These are phyloP conservation scores for Vitis hybrid DNA, from an alignment of 177 flowering plant genomes.

Conservation along the genomic window DNA sequence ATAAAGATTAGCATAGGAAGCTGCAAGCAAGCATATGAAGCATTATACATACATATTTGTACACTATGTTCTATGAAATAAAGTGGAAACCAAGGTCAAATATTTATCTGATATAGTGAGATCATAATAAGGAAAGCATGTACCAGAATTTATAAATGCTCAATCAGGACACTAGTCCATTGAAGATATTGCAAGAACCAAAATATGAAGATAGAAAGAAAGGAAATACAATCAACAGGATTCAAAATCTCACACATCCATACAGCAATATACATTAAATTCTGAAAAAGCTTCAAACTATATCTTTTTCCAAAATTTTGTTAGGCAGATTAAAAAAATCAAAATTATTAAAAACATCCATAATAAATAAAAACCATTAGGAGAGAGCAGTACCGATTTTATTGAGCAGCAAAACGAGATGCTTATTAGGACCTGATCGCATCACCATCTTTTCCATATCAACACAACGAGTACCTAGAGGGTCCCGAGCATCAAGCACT, in stretches of 20 bases:
- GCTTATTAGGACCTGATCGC: constrained; percentile 76
- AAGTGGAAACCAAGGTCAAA: background rate
- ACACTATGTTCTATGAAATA: too few relatives aligned
- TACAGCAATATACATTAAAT: too few relatives aligned
- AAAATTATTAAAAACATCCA: background rate
- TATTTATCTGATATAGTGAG: too few relatives aligned
- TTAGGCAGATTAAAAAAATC: background rate
- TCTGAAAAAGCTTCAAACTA: background rate
- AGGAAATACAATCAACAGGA: too few relatives aligned
- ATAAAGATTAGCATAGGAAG: background rate
- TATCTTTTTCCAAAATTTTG: background rate
- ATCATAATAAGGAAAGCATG: too few relatives aligned
- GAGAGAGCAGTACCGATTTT: constrained; percentile 68
- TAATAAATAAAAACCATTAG: too few relatives aligned
- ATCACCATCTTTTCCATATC: constrained; percentile 94
- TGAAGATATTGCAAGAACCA: too few relatives aligned
- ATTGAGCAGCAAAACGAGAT: constrained; percentile 86
- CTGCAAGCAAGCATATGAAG: constrained; percentile 1
- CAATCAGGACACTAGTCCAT: too few relatives aligned
- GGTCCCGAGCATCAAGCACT: constrained; percentile 98
- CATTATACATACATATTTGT: too few relatives aligned
- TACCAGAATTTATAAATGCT: too few relatives aligned
- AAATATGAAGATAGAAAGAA: too few relatives aligned
- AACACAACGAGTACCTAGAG: constrained; percentile 90
- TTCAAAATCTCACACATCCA: too few relatives aligned